Evolutionary conservation across 2,329 filamentous ascomycete species (phyloP), one percentile per base, ranked within the genome.

Genomic region (Drechmeria coniospora): DNA sequence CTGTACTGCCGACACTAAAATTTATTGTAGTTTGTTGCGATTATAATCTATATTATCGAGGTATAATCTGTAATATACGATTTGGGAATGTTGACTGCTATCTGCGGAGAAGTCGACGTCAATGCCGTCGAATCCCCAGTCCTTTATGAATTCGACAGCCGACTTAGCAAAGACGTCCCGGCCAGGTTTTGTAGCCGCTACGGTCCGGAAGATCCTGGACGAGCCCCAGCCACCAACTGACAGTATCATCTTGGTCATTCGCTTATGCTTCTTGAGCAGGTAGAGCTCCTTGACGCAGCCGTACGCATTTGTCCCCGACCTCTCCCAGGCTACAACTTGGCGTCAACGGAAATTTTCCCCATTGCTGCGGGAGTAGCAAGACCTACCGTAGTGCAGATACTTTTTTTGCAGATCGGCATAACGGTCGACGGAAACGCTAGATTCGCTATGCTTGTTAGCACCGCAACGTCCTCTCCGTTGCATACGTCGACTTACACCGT

Each of bases 191-290:
- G 74, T 78, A 33, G 69, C 71, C 8, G 75, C 71, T 0, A 75
- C 74, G 2, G 59, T 57, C 1, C 79, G 61, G 46, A 92, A 87
- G 49, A 82, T 81, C 39, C 65, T 57, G 2, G 79, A 83, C 52
- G 81, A 90, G 0, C 79, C 84, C 79, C 79, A 92, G 17, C 84
- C 83, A 26, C 84, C 84, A 37, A 93, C 82, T 26, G 72, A 80
- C 4, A 92, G 64, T 14, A 92, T 59, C 2, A 78, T 63, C 46
- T 92, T 92, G 29, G 92, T 51, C 25, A 81, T 68, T 11, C 82
- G 74, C 49, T 92, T 76, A 32, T 63, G 51, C 49, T 86, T 74
- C 56, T 92, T 92, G 23, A 83, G 59, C 6, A 80, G 55, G 46
- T 69, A 82, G 1, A 92, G 59, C 43, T 92, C 80, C 55, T 90